Evolutionary conservation across 305 asterid species (phyloP).

Genomic region (Salvia sclarea): DNA sequence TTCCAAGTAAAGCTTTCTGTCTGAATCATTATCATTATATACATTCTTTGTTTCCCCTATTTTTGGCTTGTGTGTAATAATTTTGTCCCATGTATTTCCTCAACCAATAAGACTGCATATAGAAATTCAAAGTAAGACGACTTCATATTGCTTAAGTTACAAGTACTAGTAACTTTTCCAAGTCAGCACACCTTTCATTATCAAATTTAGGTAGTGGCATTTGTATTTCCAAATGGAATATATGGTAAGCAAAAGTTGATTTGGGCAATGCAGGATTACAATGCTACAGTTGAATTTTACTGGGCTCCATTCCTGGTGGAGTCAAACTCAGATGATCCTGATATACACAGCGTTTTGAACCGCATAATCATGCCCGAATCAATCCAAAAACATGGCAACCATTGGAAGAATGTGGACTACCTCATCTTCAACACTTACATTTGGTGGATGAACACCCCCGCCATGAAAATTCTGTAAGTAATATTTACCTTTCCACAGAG

Average conservation of each 20-base stretch:
- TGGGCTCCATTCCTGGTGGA: conserved; percentile 96
- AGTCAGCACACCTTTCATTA: conserved; percentile 18
- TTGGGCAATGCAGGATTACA: conserved; percentile 58
- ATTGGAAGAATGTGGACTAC: conserved; percentile 82
- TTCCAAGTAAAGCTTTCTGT: not conserved
- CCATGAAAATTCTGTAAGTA: conserved; percentile 85
- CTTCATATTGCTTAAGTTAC: conserved; percentile 18
- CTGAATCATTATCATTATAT: not conserved
- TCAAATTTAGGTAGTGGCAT: conserved; percentile 22
- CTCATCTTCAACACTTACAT: conserved; percentile 85
- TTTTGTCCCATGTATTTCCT: conserved; percentile 21
- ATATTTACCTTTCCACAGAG: too few relatives aligned
- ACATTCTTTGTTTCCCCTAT: not conserved
- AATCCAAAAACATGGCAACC: conserved; percentile 68
- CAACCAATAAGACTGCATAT: not conserved
- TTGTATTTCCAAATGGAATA: not conserved
- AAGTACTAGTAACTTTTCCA: not conserved
- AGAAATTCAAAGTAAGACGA: conserved; percentile 12
- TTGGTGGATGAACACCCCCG: conserved; percentile 95
- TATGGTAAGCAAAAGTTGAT: too few relatives aligned
- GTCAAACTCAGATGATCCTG: conserved; percentile 84
- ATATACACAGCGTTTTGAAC: conserved; percentile 78
- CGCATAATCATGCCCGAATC: conserved; percentile 86
- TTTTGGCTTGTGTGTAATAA: not conserved
- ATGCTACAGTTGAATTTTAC: conserved; percentile 82